A percentile compares a stretch with the other conserved stretches of the same genome.
phyloP scores from a whole-genome alignment of 2,329 filamentous ascomycete genomes.

The Daldinia eschscholtzii region DNA sequence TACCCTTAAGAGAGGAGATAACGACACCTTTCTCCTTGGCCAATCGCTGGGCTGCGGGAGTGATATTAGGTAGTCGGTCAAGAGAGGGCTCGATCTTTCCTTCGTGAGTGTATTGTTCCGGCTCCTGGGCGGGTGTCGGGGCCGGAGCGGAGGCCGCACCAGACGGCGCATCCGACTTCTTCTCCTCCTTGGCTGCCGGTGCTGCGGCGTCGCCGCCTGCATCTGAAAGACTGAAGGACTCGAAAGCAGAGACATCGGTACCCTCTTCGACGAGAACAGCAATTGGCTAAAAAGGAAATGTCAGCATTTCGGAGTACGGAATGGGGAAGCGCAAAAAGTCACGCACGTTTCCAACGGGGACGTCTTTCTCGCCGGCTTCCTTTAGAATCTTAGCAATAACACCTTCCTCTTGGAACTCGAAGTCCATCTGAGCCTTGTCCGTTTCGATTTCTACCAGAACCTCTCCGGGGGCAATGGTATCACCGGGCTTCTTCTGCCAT shows the following conservation, averaged over 20 bases:
- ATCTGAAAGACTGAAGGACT: constrained; percentile 87
- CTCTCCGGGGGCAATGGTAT: constrained; percentile 88
- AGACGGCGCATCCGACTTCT: constrained; percentile 71
- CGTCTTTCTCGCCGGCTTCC: constrained; percentile 92
- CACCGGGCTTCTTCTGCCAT: constrained; percentile 98
- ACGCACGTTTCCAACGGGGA: constrained; percentile 93
- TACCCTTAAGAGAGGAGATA: constrained; percentile 84
- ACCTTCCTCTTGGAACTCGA: constrained; percentile 99
- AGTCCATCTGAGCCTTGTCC: constrained; percentile 99
- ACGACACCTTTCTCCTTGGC: constrained; percentile 87
- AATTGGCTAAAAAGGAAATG: constrained; percentile 76
- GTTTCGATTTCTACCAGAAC: constrained; percentile 99
- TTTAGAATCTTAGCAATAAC: constrained; percentile 94
- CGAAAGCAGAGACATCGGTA: constrained; percentile 87
- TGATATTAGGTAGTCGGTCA: constrained; percentile 82
- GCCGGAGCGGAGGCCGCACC: constrained; percentile 70
- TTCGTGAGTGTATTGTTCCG: constrained; percentile 78
- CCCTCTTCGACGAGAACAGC: constrained; percentile 95
- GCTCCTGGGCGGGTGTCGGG: constrained; percentile 65
- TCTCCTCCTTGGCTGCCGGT: constrained; percentile 74
- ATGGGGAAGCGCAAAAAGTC: constrained; percentile 36
- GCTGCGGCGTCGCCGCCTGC: constrained; percentile 83
- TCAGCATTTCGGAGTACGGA: constrained; percentile 36
- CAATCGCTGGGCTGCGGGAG: constrained; percentile 80
- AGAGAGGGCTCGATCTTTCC: constrained; percentile 86